Evolutionary conservation across 2,329 filamentous ascomycete species (phyloP).

Genomic region (Penicillium freii): DNA sequence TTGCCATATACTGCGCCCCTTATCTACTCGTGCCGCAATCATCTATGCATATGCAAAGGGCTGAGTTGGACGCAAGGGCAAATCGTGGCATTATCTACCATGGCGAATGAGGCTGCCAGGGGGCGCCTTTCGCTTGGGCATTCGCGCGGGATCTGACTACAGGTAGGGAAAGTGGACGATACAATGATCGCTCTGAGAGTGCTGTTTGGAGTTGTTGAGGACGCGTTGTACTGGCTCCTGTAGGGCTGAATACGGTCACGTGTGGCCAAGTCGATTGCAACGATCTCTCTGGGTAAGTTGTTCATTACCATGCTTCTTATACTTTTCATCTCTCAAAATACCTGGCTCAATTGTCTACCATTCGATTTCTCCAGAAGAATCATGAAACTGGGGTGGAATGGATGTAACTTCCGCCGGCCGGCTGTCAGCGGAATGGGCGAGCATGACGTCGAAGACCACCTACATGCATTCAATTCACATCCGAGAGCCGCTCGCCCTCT

Average conservation of each 20-base stretch:
- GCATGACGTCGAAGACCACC: constrained; percentile 3
- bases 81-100: too few relatives aligned
- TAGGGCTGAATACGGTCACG: constrained; percentile 1
- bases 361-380: not conserved
- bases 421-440: constrained; percentile 6
- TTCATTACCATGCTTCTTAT: not conserved
- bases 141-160: not conserved
- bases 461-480: not conserved
- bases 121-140: too few relatives aligned
- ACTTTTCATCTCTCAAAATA: not conserved
- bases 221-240: not conserved
- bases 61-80: not conserved
- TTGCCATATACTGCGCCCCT: too few relatives aligned
- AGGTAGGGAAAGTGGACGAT: not conserved
- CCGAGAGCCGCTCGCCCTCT: not conserved
- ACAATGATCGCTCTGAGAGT: not conserved
- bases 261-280: not conserved
- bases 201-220: not conserved
- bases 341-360: not conserved
- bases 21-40: too few relatives aligned
- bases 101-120: not conserved
- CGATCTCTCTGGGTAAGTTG: too few relatives aligned
- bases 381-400: not conserved
- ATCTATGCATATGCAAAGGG: too few relatives aligned
- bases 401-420: constrained; percentile 1